Percentiles rank a stretch among this genome's conserved stretches.
Evolutionary conservation across 1,284 basidiomycete species (phyloP).

Genomic region (Cutaneotrichosporon cavernicola): DNA sequence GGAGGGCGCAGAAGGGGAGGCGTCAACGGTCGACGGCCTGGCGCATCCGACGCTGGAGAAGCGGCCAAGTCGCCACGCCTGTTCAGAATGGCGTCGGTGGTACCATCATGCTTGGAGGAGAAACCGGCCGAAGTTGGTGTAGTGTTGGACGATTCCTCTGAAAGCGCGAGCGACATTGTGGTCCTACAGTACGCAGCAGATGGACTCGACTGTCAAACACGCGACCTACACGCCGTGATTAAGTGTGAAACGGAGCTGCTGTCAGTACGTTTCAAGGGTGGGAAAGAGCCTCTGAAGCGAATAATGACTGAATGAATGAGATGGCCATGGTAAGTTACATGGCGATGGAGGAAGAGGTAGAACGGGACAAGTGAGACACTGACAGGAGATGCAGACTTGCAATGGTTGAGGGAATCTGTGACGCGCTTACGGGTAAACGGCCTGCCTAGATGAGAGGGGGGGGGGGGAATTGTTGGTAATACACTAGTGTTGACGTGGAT

Average conservation of each 20-base stretch:
- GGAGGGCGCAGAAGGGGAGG: constrained; percentile 39
- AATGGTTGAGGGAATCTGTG: not conserved
- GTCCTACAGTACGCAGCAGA: not conserved
- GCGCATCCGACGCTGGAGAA: constrained; percentile 6
- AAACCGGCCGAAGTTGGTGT: constrained; percentile 42
- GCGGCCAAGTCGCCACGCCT: not conserved
- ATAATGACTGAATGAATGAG: not conserved
- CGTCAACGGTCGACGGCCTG: constrained; percentile 31
- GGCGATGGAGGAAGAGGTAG: not conserved
- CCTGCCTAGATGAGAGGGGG: not conserved
- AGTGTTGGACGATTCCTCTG: constrained; percentile 25
- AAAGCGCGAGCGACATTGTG: constrained; percentile 8
- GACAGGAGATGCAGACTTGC: not conserved
- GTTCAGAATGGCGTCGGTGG: not conserved
- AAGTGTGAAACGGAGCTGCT: not conserved
- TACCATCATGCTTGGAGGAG: not conserved
- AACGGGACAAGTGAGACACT: not conserved
- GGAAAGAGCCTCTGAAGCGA: not conserved
- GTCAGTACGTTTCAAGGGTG: not conserved
- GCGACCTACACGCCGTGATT: not conserved
- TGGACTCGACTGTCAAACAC: not conserved
- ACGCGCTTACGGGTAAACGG: not conserved
- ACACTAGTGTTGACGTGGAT: not conserved
- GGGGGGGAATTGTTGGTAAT: not conserved
- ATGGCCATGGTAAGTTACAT: not conserved